Conservation (phyloP, 495 filamentous ascomycete species). For the Hypoxylon intermedium region DNA sequence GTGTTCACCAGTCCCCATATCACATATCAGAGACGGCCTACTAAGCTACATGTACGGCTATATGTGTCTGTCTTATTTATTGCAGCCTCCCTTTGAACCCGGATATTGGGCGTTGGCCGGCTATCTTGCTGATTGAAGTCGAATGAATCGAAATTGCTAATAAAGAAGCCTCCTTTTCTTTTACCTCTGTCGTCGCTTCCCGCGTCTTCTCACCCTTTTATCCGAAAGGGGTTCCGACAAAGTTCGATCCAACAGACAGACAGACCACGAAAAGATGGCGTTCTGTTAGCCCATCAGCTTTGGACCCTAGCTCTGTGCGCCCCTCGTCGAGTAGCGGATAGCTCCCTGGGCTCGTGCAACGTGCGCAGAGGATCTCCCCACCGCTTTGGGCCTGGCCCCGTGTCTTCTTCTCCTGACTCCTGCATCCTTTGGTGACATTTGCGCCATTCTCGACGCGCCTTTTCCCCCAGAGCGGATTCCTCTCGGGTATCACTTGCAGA, state of each 20-base stretch:
- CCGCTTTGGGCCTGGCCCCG: conserved; percentile 20
- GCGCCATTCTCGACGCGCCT: conserved; percentile 17
- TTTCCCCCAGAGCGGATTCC: conserved; percentile 3
- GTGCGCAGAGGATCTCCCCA: conserved; percentile 41
- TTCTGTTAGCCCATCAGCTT: too few species aligned
- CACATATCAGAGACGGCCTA: conserved; percentile 9
- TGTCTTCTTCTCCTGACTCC: conserved; percentile 28
- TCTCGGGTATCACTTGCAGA: conserved; percentile 2
- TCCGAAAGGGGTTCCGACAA: not conserved
- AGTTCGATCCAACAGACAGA: not conserved
- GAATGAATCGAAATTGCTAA: conserved; percentile 30
- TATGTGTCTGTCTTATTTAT: conserved; percentile 36
- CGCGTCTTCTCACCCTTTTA: conserved; percentile 3
- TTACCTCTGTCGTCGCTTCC: not conserved
- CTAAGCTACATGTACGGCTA: conserved; percentile 13
- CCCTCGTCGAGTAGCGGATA: conserved; percentile 26
- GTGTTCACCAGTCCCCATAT: not conserved
- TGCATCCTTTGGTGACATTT: conserved; percentile 29
- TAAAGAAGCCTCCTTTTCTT: conserved; percentile 6
- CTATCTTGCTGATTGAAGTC: conserved; percentile 9
- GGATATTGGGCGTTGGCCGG: conserved; percentile 25
- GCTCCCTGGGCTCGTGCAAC: conserved; percentile 22
- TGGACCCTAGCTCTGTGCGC: too few species aligned
- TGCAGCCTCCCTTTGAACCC: conserved; percentile 29
- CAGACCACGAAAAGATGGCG: too few species aligned